Conservation (phyloP, 192 early-diverging fungal species). For the Piromyces finnis region DNA sequence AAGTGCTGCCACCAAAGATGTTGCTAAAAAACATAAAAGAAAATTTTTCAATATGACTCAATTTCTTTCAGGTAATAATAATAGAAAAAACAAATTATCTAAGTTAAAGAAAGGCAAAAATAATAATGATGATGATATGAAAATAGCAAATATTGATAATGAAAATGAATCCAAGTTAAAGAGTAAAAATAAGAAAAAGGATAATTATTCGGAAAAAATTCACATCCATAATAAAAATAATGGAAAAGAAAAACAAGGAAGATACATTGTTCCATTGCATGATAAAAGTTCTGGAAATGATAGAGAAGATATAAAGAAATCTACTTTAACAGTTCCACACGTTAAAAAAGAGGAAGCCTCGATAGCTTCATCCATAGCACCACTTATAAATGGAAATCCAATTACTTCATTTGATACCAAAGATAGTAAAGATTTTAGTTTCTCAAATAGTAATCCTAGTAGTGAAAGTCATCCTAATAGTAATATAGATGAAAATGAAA, state of each 20-base stretch:
- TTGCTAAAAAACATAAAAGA: background rate
- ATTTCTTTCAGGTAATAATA: background rate
- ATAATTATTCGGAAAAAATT: background rate
- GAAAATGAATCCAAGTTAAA: background rate
- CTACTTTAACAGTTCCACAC: background rate
- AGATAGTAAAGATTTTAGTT: background rate
- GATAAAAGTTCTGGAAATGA: background rate
- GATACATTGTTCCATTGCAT: background rate
- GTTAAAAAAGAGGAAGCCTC: background rate
- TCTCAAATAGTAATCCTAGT: background rate
- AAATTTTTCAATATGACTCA: background rate
- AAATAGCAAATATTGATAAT: background rate
- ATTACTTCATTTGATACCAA: background rate
- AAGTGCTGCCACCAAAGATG: background rate
- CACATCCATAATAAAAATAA: background rate
- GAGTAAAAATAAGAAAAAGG: background rate
- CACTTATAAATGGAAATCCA: background rate
- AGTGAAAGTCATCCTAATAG: background rate
- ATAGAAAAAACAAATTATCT: background rate
- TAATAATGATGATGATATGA: background rate
- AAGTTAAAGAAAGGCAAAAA: background rate
- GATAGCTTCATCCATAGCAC: background rate
- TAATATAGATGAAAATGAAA: background rate
- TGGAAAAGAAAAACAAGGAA: background rate
- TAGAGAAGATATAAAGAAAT: background rate